Base-by-base conservation (phyloP, 2,329 filamentous ascomycete species). In the Fusarium sp. region DNA sequence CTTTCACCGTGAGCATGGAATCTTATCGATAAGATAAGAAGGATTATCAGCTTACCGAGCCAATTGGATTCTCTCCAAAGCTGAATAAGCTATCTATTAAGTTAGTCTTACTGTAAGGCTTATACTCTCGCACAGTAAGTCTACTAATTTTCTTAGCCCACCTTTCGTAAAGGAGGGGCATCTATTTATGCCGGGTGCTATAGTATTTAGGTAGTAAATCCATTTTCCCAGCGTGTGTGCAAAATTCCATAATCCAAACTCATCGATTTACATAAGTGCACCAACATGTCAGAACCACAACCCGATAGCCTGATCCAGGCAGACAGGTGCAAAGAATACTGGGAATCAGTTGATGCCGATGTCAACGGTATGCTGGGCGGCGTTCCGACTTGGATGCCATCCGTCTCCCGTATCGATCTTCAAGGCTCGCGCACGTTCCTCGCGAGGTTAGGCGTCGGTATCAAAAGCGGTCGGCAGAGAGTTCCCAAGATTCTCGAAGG, bases 291-390 rank as follows among this genome's bases (percentile, higher is more conserved):
- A 7, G 36, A 20, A 24, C 10, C 40, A 1, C 39, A 7, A 6
- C 52, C 79, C n/a, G 79, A 82, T 54, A 74, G 77, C 13, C 68
- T 74, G 13, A 79, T 82, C 61, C 76, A 74, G 54, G 73, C 73
- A 3, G 75, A 75, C 14, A 79, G 80, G 46, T 79, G 80, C 15
- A 78, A 78, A 17, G 72, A 76, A 24, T 88, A 87, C 76, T 88
- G 85, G 86, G 75, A 85, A 53, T 72, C 75, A 22, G 73, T 83
- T 53, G 77, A 78, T 3, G 81, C 83, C 42, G 80, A 84, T 51
- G 79, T 82, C 46, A 86, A 91, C 72, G 93, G 93, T 75, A 95
- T 96, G 91, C 90, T 97, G 2, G 94, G 93, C 65, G 92, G 95
- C 79, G 94, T 96, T 90, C 88, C 97, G 2, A 93, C 93, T 67